Evolutionary conservation across 352 stramenopile genomes (phyloP), one percentile per base, ranked within the genome.

Genomic region (Phytopythium cucurbitacearum): DNA sequence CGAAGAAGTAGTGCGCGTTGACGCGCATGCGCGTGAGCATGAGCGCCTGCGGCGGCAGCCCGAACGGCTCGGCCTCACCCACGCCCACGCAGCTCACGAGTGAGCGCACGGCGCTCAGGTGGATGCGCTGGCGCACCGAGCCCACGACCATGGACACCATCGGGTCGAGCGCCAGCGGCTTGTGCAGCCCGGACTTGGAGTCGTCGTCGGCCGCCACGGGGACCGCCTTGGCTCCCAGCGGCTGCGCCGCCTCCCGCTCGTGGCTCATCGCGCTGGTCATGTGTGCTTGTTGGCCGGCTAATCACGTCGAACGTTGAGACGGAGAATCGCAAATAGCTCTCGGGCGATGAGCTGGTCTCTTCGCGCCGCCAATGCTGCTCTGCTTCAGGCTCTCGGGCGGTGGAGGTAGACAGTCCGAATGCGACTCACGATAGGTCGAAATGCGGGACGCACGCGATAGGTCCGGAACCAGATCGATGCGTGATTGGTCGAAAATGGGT

Each of bases 1-100:
- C 80, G 53, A 89, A 53, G 49, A 88, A 91, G 59, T 75, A 91
- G 59, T 72, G 71, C 52, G 64, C 65, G 71, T 91, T 91, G 33
- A 66, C 77, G 56, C 75, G 77, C 56, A 91, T 68, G n/a, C 78
- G 78, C 59, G 53, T 35, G 40, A 79, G 28, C 50, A 76, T 71
- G 47, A 80, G 68, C 13, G 68, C 59, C 53, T 79, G 67, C 21
- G 67, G 60, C 9, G 78, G 78, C 50, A 87, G 9, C 10, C 66
- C 82, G 64, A 89, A 88, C 35, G 80, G 78, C 51, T 69, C 51
- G 37, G 62, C 66, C 49, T 91, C 80, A 50, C 80, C 78, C 10
- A 87, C 59, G 48, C 80, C 80, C 7, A 78, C 64, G 62, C 77
- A 87, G 55, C 72, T 85, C 50, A 82, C 71, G 50, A 89, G 71